Percentiles rank a stretch among this genome's conserved stretches.
Evolutionary conservation across 805 yeast genomes (phyloP).

Genomic region (Candida maltosa): DNA sequence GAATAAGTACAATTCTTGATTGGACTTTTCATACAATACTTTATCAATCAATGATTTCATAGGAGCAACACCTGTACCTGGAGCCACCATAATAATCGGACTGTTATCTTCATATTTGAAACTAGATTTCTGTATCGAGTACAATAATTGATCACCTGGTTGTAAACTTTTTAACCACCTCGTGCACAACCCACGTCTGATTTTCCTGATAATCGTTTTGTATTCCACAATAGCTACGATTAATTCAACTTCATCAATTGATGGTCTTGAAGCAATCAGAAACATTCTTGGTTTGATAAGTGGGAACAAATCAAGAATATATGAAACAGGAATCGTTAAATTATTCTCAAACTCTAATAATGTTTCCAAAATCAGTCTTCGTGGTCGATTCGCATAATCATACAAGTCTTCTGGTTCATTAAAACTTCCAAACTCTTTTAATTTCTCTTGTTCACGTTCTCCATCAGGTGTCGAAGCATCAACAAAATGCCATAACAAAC

Average conservation of each 20-base stretch:
- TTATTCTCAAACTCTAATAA: slow-evolving; percentile 73
- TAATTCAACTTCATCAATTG: slow-evolving; percentile 48
- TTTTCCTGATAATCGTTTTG: slow-evolving; percentile 70
- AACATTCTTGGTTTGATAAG: slow-evolving; percentile 75
- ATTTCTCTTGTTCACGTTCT: slow-evolving; percentile 69
- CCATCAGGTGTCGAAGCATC: slow-evolving; percentile 49
- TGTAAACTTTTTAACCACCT: slow-evolving; percentile 59
- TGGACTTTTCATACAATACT: slow-evolving; percentile 12
- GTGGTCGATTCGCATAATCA: slow-evolving; percentile 90
- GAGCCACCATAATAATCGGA: slow-evolving; percentile 71
- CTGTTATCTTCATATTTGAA: slow-evolving; percentile 14
- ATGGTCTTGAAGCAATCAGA: slow-evolving; percentile 72
- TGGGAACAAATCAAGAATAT: slow-evolving; percentile 77
- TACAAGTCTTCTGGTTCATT: slow-evolving; percentile 79
- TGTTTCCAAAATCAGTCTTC: slow-evolving; percentile 83
- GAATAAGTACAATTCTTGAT: slow-evolving; percentile 50
- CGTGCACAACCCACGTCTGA: slow-evolving; percentile 81
- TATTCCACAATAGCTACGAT: slow-evolving; percentile 86
- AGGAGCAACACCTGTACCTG: slow-evolving; percentile 98
- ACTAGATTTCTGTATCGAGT: slow-evolving; percentile 46
- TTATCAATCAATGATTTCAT: slow-evolving; percentile 66
- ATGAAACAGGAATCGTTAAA: slow-evolving; percentile 70
- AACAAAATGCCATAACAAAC: slow-evolving; percentile 64
- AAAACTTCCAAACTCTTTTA: slow-evolving; percentile 67
- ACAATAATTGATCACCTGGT: slow-evolving; percentile 48